Base-by-base conservation (phyloP, 495 filamentous ascomycete genomes). In the Trichoderma erinaceum region DNA sequence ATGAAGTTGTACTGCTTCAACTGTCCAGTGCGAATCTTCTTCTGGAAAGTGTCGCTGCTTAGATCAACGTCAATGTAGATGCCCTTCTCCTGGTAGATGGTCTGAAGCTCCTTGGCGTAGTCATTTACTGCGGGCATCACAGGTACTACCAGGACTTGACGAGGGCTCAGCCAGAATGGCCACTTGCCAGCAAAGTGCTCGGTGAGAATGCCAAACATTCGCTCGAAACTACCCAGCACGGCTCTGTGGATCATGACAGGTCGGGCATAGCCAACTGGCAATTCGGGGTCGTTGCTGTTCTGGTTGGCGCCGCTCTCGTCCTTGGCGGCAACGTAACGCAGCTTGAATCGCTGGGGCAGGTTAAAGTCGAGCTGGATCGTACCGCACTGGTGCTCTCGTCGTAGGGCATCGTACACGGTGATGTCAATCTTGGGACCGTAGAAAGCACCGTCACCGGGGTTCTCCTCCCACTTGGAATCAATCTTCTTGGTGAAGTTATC, bases 281-380 rank as follows among this genome's bases (percentile, higher is more conserved):
- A 74, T 25, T 73, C 76, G 1, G 76, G 71, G 41, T 76, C 73
- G 67, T 80, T 80, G 63, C 75, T 68, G 16, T 68, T 66, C n/a
- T 75, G 73, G 13, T 72, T 68, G 44, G 69, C 67, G 6, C 41
- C 43, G 69, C 73, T 73, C 58, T 72, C 72, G 44, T 69, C 68
- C 69, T 70, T 67, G 25, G 65, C 67, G 18, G 38, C 32, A 32
- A 75, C 71, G 66, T 75, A 79, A 68, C 74, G 74, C n/a, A 78
- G 75, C 64, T 73, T 77, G 71, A 78, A 77, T 68, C 74, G 89
- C 71, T 91, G 81, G 0, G 94, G 92, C 7, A 94, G 90, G 75
- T 96, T 92, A 79, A 98, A 98, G 73, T 99, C 95, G 35, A 99
- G 87, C 76, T 99, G 95, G 70, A 99, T 98, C 12, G 96, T 98